Percentiles rank a stretch among this genome's conserved stretches.
These are phyloP conservation scores for Pichia norvegensis DNA, from an alignment of 1,139 yeast genomes.

Conservation along the genomic window DNA sequence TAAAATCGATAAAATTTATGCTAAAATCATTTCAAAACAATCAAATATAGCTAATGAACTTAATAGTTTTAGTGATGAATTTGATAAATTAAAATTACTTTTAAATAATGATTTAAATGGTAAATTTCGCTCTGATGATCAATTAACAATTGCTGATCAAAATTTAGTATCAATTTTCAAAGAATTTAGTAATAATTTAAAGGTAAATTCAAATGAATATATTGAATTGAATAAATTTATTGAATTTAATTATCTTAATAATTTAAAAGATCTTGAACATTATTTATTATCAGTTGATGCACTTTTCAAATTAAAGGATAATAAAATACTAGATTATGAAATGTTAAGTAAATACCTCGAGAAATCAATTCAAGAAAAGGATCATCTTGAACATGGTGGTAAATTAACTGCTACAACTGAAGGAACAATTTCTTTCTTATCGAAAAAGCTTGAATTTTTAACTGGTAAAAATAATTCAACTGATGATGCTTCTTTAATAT, in stretches of 20 bases:
- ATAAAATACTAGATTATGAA: constrained; percentile 84
- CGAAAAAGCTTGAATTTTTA: constrained; percentile 27
- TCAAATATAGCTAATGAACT: constrained; percentile 68
- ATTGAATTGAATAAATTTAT: constrained; percentile 49
- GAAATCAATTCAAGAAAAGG: constrained; percentile 63
- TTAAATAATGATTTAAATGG: constrained; percentile 28
- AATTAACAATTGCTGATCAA: constrained; percentile 26
- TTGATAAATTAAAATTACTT: constrained; percentile 57
- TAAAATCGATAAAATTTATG: constrained; percentile 71
- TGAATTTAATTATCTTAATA: constrained; percentile 75
- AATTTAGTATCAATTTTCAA: constrained; percentile 36
- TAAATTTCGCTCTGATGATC: constrained; percentile 17
- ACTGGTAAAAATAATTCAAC: constrained; percentile 18
- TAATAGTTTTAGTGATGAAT: constrained; percentile 61
- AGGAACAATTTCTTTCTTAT: constrained; percentile 27
- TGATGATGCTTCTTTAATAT: constrained; percentile 34
- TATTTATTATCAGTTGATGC: constrained; percentile 71
- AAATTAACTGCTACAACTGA: constrained; percentile 28
- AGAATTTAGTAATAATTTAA: constrained; percentile 46
- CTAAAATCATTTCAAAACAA: constrained; percentile 65
- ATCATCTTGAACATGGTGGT: constrained; percentile 48
- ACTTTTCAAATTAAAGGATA: constrained; percentile 77
- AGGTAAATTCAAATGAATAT: constrained; percentile 39
- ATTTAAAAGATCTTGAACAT: constrained; percentile 81
- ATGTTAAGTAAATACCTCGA: constrained; percentile 71